Conservation (phyloP, 1,284 basidiomycete genomes). For the Ceratobasidium sp. region DNA sequence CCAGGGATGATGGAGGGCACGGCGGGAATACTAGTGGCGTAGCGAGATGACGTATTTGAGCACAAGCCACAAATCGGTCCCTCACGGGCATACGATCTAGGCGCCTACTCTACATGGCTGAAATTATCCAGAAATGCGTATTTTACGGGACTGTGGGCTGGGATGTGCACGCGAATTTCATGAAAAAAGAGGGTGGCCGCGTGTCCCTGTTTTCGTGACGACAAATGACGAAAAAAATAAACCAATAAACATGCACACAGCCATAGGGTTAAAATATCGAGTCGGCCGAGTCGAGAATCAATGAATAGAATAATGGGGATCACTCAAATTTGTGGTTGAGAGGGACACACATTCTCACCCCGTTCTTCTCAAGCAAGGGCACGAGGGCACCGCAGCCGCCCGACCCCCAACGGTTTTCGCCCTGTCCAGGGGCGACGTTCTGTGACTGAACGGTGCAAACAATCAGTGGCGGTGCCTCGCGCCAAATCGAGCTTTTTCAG, state of each 20-base stretch:
- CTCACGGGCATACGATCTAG: neutral
- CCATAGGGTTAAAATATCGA: conserved; percentile 1
- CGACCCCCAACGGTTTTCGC: neutral
- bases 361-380: neutral
- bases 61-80: conserved; percentile 28
- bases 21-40: conserved; percentile 21
- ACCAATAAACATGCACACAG: conserved; percentile 7
- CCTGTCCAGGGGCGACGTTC: neutral
- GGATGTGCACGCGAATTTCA: neutral
- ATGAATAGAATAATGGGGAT: conserved; percentile 4
- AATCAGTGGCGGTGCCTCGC: conserved; percentile 2
- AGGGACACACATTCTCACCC: conserved; percentile 9
- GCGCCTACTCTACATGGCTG: conserved; percentile 10
- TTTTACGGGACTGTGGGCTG: neutral
- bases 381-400: neutral
- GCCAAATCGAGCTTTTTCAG: too few species aligned
- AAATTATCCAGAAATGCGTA: conserved; percentile 13
- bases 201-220: conserved; percentile 10
- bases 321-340: conserved; percentile 1
- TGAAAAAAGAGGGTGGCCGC: conserved; percentile 2
- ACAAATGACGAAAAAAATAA: conserved; percentile 26
- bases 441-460: neutral
- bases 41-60: conserved; percentile 20
- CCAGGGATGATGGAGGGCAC: conserved; percentile 11
- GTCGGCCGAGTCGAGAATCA: conserved; percentile 18